Percentiles rank a stretch among this genome's conserved stretches.
These are phyloP conservation scores for Forsythia suspensa DNA, from an alignment of 257 asterid species.

Conservation along the genomic window DNA sequence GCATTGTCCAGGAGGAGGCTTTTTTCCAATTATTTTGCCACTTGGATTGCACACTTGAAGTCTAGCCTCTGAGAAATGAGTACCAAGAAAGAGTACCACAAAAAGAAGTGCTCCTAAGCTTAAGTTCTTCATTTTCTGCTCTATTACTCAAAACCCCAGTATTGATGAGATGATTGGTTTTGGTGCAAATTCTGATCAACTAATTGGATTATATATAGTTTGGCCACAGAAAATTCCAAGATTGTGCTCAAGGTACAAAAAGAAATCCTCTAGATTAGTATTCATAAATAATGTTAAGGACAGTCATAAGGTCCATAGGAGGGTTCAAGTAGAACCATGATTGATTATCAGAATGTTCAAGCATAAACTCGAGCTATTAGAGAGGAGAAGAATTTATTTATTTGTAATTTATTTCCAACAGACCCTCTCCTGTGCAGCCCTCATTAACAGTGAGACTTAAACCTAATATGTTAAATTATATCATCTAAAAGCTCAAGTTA, in stretches of 20 bases:
- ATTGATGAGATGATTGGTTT: neutral
- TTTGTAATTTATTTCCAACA: too few relatives aligned
- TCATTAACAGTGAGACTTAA: too few relatives aligned
- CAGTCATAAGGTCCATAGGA: neutral
- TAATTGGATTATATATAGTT: neutral
- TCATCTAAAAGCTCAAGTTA: too few relatives aligned
- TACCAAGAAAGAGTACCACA: constrained; percentile 11
- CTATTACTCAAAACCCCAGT: neutral
- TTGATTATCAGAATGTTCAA: too few relatives aligned
- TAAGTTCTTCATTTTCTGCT: constrained; percentile 14
- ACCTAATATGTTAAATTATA: too few relatives aligned
- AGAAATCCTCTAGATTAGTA: neutral
- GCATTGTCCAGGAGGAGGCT: constrained; percentile 44
- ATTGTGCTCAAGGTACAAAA: neutral
- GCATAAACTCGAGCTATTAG: too few relatives aligned
- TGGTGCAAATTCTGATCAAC: neutral
- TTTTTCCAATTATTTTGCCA: constrained; percentile 40
- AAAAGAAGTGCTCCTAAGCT: neutral
- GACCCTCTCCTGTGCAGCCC: too few relatives aligned
- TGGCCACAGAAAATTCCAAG: neutral
- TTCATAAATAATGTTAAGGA: neutral
- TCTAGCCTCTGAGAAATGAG: constrained; percentile 6
- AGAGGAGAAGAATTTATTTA: too few relatives aligned
- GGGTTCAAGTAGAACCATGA: neutral
- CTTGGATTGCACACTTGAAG: constrained; percentile 36